phyloP scores from a whole-genome alignment of 2,329 filamentous ascomycete species.

The Trichocomaceae sp. region DNA sequence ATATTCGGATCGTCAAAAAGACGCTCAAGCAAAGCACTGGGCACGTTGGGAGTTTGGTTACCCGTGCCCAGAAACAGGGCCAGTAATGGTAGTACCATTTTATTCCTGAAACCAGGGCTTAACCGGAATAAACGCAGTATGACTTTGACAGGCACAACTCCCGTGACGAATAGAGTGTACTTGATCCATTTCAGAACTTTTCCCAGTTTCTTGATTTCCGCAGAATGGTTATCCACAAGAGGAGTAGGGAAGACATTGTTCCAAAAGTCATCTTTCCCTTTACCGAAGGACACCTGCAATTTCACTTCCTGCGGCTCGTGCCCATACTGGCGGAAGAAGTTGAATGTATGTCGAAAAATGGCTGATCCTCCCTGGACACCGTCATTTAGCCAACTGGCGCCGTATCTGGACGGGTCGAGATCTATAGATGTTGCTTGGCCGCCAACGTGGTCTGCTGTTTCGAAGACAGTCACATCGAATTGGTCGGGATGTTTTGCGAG shows the following conservation, averaged over 20 bases:
- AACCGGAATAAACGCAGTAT: slow-evolving; percentile 64
- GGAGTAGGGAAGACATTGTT: slow-evolving; percentile 55
- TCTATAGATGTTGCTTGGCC: slow-evolving; percentile 55
- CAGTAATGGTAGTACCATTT: slow-evolving; percentile 64
- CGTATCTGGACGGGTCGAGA: slow-evolving; percentile 50
- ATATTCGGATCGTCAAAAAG: slow-evolving; percentile 54
- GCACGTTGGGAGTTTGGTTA: slow-evolving; percentile 66
- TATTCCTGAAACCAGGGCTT: slow-evolving; percentile 62
- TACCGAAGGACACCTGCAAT: slow-evolving; percentile 55
- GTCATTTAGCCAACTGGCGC: slow-evolving; percentile 55
- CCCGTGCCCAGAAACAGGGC: slow-evolving; percentile 69
- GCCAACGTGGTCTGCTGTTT: slow-evolving; percentile 53
- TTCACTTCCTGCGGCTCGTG: slow-evolving; percentile 53
- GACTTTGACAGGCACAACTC: slow-evolving; percentile 53
- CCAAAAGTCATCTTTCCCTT: slow-evolving; percentile 53
- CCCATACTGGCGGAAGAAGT: slow-evolving; percentile 53
- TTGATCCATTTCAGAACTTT: slow-evolving; percentile 51
- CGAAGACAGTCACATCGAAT: slow-evolving; percentile 60
- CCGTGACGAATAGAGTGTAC: slow-evolving; percentile 50
- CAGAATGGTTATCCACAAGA: slow-evolving; percentile 49
- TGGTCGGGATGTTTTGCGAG: slow-evolving; percentile 59
- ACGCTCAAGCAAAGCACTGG: slow-evolving; percentile 59
- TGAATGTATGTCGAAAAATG: slow-evolving; percentile 58
- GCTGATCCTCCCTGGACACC: slow-evolving; percentile 56
- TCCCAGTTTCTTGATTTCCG: slow-evolving; percentile 50